Base-by-base conservation (phyloP, 78 protist genomes). In the Speleostelium caveatum region DNA sequence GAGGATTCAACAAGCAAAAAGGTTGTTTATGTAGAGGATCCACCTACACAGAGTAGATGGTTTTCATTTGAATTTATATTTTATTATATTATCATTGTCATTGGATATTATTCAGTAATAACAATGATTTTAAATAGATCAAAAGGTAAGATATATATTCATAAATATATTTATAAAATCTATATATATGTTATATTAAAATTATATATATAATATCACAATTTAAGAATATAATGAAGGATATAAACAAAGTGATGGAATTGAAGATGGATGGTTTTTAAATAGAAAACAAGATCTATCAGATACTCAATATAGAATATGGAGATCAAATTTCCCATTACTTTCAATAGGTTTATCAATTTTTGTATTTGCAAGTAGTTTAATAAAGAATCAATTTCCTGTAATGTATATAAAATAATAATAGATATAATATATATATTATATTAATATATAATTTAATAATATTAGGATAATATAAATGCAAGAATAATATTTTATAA, bases 241-340 rank as follows among this genome's bases (percentile, higher is more conserved):
- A 38, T 17, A 28, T 42, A 76, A 62, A 60, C 38, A 51, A 61
- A 75, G 59, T 51, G 56, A 59, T 61, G 94, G 94, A 33, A 73
- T 87, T 39, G 86, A 69, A 33, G 75, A 67, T 35, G 94, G 94
- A 24, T 87, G 94, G 94, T 87, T 87, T 36, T 36, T 73, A 21
- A 74, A 56, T 63, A 38, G 94, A 32, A 87, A 75, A 41, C 94
- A 87, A 77, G 94, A 87, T 63, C 51, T 77, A 5, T 87, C 94
- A 19, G 94, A 87, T 49, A 66, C 78, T 4, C 94, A 87, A 55
- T 87, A 77, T 60, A 74, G 74, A 56, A 61, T 77, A 30, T 87
- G 66, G 53, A 56, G 94, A 56, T 56, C 42, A 62, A 75, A 87
- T 39, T 87, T 87, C 49, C 94, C 94, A 49, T 49, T 87, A n/a